Evolutionary conservation across 2,329 filamentous ascomycete species (phyloP), one percentile per base, ranked within the genome.

Genomic region (Verticillium isaacii): DNA sequence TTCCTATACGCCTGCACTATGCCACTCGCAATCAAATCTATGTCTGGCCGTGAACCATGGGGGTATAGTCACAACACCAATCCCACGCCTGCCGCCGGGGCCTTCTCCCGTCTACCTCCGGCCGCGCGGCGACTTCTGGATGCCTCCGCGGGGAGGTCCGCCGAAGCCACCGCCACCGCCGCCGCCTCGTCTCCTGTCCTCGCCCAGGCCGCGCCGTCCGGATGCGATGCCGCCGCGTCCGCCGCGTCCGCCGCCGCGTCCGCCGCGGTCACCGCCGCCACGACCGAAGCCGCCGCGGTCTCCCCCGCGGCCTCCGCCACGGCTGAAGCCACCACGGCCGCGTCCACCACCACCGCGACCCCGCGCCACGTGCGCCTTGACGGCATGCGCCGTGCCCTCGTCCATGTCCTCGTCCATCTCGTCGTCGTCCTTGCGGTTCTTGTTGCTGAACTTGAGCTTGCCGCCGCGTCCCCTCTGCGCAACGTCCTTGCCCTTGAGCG

Each of bases 401-500:
- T 82, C 80, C 74, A 84, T 83, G 59, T 83, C 81, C 17, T 82
- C 81, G 34, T 80, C 78, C 17, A 81, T 82, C 32, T 81, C 77
- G 52, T 79, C 78, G 12, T 78, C 78, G 32, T 78, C 74, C 61
- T 79, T 80, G 45, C 45, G 45, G 45, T 50, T 50, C 71, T 82
- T 84, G 74, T 90, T 91, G 41, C 85, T 87, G 77, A 90, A 90
- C 79, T 90, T 91, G 68, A 91, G 78, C 73, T 86, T 85, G 56
- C 88, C 89, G 59, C 87, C 84, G 63, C 86, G 83, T 25, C 88
- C 88, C 52, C 87, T 82, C 69, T 82, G 82, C 19, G 85, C 86
- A 1, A 83, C 85, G 68, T 91, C 87, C 70, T 86, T 85, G 71
- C 88, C 85, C 72, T 86, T 85, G 66, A 91, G 81, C 23, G 89